A percentile compares a stretch with the other conserved stretches of the same genome.
phyloP scores from a whole-genome alignment of 2,329 filamentous ascomycete genomes.

The Biscogniauxia mediterranea region DNA sequence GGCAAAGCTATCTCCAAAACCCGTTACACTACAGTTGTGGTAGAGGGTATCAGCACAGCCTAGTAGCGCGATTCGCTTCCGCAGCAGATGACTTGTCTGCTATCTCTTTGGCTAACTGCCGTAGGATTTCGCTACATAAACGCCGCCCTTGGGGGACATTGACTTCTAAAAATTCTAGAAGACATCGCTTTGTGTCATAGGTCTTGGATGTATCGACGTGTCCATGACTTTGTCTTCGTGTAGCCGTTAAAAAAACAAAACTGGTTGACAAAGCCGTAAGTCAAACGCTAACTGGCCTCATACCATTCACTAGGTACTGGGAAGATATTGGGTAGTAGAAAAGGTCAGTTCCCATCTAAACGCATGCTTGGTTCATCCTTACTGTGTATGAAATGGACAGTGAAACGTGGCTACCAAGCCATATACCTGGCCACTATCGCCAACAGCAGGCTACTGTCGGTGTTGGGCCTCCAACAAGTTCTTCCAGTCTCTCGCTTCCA shows the following conservation, averaged over 20 bases:
- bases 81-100: slow-evolving; percentile 13
- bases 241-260: not conserved
- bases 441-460: not conserved
- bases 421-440: not conserved
- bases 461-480: not conserved
- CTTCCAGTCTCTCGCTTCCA: not conserved
- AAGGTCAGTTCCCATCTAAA: not conserved
- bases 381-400: not conserved
- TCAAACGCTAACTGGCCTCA: not conserved
- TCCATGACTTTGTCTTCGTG: not conserved
- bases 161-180: not conserved
- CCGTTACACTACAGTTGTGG: slow-evolving; percentile 1
- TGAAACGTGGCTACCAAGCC: not conserved
- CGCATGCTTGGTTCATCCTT: not conserved
- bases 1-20: not conserved
- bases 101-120: slow-evolving; percentile 1
- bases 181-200: not conserved
- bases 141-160: slow-evolving; percentile 12
- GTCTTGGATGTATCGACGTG: not conserved
- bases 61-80: slow-evolving; percentile 1
- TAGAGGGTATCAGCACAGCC: slow-evolving; percentile 13
- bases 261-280: not conserved
- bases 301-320: not conserved
- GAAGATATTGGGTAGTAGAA: not conserved
- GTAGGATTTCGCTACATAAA: slow-evolving; percentile 1